Evolutionary conservation across 352 stramenopile species (phyloP), one percentile per base, ranked within the genome.

Genomic region (Pythium phragmitis): DNA sequence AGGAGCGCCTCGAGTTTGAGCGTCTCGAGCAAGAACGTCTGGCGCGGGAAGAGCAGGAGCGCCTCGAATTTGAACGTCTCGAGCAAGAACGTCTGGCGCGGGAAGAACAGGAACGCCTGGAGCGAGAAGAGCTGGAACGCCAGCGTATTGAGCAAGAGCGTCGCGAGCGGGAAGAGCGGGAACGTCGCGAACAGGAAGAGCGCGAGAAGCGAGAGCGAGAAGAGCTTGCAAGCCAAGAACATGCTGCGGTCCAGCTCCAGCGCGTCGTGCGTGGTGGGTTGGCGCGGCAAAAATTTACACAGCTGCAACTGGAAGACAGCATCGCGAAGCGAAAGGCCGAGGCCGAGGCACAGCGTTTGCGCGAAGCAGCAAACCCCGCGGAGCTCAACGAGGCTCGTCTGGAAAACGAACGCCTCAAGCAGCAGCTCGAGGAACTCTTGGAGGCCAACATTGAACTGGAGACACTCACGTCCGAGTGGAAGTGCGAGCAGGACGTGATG

Each of bases 401-500:
- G 19, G 83, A 92, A 55, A 90, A 90, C 58, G 69, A 63, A 9
- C 67, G 57, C 12, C 64, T 92, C 41, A 85, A 82, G 36, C 49
- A 71, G 45, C 79, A 90, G 60, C 69, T 92, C 13, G 72, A 71
- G 33, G 74, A 88, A 49, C 67, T 92, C 7, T 59, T 87, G n/a
- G 73, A 79, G 57, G 73, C 63, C 13, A 91, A 89, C 65, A 66
- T 79, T 43, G 77, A 89, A 59, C 55, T 91, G 28, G 74, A 91
- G 53, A 67, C 69, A 8, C 70, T 84, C 33, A 79, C 88, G 63
- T 71, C 72, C 11, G 82, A 91, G 63, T 82, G 76, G 62, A 72
- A 72, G 8, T 84, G 73, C 43, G 75, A 89, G 34, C 70, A 77
- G 37, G 72, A 89, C 13, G 76, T 89, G 26, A 37, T 88, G 7